phyloP scores from a whole-genome alignment of 2,329 filamentous ascomycete genomes.

The Trichoderma sp. region DNA sequence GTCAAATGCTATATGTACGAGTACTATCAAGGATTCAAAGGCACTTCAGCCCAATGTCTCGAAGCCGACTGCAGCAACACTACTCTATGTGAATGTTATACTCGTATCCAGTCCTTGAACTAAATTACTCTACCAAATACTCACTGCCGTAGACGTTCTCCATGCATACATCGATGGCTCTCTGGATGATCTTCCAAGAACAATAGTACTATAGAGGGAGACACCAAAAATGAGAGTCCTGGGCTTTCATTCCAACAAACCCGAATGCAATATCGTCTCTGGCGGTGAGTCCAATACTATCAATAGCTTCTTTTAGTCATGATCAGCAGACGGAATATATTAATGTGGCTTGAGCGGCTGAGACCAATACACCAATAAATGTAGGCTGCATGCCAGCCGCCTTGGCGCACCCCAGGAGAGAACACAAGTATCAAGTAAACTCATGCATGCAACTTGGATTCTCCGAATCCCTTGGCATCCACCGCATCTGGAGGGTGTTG shows the following conservation, averaged over 20 bases:
- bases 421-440: background rate
- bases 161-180: background rate
- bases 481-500: background rate
- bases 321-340: conserved; percentile 1
- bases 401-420: background rate
- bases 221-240: too few species aligned
- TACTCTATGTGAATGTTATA: background rate
- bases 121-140: background rate
- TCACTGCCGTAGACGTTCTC: background rate
- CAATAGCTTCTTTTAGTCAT: background rate
- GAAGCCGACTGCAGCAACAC: background rate
- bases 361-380: background rate
- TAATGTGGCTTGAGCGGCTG: conserved; percentile 14
- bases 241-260: too few species aligned
- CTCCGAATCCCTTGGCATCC: background rate
- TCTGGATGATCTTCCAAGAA: background rate
- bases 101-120: background rate
- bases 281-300: background rate
- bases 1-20: too few species aligned
- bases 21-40: too few species aligned
- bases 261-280: background rate
- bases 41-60: background rate
- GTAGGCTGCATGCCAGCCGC: background rate
- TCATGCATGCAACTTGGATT: background rate
- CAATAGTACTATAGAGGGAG: background rate